Percentiles rank a stretch among this genome's conserved stretches.
Conservation (phyloP, 805 yeast genomes). For the Kurtzmaniella cleridarum region DNA sequence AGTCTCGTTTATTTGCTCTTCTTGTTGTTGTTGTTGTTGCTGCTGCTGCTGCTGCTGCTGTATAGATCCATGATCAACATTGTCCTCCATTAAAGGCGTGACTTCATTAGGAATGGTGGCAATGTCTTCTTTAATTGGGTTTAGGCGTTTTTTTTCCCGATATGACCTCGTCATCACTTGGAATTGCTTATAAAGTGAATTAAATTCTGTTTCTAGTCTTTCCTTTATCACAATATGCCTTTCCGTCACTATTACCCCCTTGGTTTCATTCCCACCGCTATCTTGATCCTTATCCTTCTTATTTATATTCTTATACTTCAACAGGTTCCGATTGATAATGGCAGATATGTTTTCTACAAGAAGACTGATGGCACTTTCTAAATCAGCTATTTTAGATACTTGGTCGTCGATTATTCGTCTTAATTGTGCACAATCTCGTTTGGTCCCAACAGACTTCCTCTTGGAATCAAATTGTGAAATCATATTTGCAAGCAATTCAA, state of each 20-base stretch:
- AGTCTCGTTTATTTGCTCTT: constrained; percentile 39
- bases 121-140: constrained; percentile 13
- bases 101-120: constrained; percentile 18
- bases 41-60: constrained; percentile 22
- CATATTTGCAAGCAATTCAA: constrained; percentile 44
- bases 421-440: constrained; percentile 38
- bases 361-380: constrained; percentile 27
- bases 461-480: constrained; percentile 47
- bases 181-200: constrained; percentile 44
- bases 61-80: constrained; percentile 10
- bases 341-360: constrained; percentile 23
- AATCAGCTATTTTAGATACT: constrained; percentile 23
- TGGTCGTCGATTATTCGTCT: constrained; percentile 31
- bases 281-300: no score
- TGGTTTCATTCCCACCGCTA: constrained; percentile 2
- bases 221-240: constrained; percentile 42
- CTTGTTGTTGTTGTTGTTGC: constrained; percentile 24
- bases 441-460: constrained; percentile 47
- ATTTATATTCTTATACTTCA: constrained; percentile 6
- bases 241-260: constrained; percentile 27
- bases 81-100: constrained; percentile 34
- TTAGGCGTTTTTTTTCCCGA: constrained; percentile 38
- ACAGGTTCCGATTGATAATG: constrained; percentile 24
- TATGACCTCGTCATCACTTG: constrained; percentile 41
- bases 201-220: constrained; percentile 53